These are phyloP conservation scores for Wickerhamomyces rabaulensis DNA, from an alignment of 805 yeast genomes.

Conservation along the genomic window DNA sequence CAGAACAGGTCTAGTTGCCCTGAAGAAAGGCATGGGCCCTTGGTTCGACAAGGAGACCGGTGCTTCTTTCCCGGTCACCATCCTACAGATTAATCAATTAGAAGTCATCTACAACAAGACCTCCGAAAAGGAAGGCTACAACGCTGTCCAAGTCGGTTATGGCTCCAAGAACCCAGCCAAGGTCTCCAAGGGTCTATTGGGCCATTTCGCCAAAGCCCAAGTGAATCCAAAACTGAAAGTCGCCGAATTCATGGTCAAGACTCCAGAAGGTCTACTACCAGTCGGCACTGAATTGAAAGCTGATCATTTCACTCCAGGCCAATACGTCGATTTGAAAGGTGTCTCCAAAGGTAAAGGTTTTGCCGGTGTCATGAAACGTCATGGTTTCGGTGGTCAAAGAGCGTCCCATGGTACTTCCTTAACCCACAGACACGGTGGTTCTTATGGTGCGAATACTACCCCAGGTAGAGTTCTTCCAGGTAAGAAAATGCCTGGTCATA, in stretches of 20 bases:
- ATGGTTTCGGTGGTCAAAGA: constrained; percentile 80
- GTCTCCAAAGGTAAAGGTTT: constrained; percentile 92
- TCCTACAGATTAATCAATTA: constrained; percentile 79
- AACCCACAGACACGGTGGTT: constrained; percentile 95
- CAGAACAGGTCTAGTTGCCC: constrained; percentile 81
- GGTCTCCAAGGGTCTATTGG: constrained; percentile 59
- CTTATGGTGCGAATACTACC: constrained; percentile 90
- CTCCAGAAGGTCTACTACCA: constrained; percentile 59
- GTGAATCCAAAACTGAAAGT: constrained; percentile 79
- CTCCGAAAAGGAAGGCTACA: constrained; percentile 67
- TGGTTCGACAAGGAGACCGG: constrained; percentile 69
- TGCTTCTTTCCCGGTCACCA: constrained; percentile 72
- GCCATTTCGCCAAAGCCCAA: constrained; percentile 71
- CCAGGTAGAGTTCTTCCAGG: constrained; percentile 97
- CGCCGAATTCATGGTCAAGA: constrained; percentile 76
- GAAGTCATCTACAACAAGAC: constrained; percentile 80
- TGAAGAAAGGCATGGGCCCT: constrained; percentile 87
- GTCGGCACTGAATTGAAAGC: constrained; percentile 77
- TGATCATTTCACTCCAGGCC: constrained; percentile 79
- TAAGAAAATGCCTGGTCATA: constrained; percentile 96
- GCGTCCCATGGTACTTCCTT: constrained; percentile 95
- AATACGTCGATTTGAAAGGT: constrained; percentile 75
- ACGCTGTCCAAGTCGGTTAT: constrained; percentile 83
- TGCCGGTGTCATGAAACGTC: constrained; percentile 97
- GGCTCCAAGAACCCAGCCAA: constrained; percentile 63